Evolutionary conservation across 208 protist species (phyloP), one percentile per base, ranked within the genome.

Genomic region (Acanthamoeba divionensis): DNA sequence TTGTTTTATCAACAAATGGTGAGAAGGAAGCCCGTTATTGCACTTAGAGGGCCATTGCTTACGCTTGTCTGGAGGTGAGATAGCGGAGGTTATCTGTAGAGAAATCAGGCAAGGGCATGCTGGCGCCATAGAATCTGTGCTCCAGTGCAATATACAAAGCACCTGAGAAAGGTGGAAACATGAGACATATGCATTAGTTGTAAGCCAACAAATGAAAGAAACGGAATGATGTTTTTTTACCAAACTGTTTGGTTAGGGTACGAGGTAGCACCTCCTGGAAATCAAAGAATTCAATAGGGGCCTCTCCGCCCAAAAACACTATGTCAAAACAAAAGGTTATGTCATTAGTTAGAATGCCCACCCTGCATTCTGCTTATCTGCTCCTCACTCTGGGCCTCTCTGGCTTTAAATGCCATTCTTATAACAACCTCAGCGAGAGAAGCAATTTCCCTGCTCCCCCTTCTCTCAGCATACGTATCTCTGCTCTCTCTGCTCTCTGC

Each of bases 101-200:
- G 13, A 91, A 54, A 29, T 88, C 77, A 26, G 47, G 36, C 24
- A 36, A 71, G 21, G 89, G 75, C 13, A 90, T 57, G 44, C 73
- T 91, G 3, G 26, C 52, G 47, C 93, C 93, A 50, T 95, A 95
- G 45, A 90, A 95, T n/a, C 93, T 79, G 62, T 95, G 93, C 86
- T 95, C 93, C 29, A 95, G 33, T 9, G 92, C 29, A 2, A 94
- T 62, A 8, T 94, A 77, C 10, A 95, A 47, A 0, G 92, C 92
- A 9, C 80, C 90, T 83, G 33, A 10, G 13, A 10, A 10, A 24
- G 12, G 62, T 21, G 38, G n/a, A n/a, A n/a, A n/a, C n/a, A n/a
- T n/a, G n/a, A n/a, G n/a, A n/a, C n/a, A n/a, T n/a, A n/a, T n/a
- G n/a, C n/a, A n/a, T n/a, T n/a, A n/a, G n/a, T n/a, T n/a, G n/a